Evolutionary conservation across 108 stramenopile species (phyloP), one percentile per base, ranked within the genome.

Genomic region (Pseudonitzschia multiseries): DNA sequence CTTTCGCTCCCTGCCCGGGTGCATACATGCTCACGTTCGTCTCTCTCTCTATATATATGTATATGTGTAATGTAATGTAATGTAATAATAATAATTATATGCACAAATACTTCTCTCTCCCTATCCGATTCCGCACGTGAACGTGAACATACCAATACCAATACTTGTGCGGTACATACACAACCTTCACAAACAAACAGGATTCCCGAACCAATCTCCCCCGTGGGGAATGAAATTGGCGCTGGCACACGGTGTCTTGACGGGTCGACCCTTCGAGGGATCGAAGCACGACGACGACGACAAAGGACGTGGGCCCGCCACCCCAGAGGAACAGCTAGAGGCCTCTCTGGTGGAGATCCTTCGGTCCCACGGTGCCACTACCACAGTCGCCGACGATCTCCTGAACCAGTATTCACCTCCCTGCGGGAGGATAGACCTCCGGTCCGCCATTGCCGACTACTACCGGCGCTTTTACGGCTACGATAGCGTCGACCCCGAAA

Each of bases 341-440:
- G 13, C 41, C 9, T 63, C 62, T 0, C 46, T 76, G 24, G 36
- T 56, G 51, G 60, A 76, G 28, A 24, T 75, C 54, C 57, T 76
- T 21, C 29, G 44, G 4, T 40, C 57, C 4, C 0, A n/a, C 18
- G 32, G 40, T 10, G 48, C 29, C 15, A 21, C 12, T 17, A 32
- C 43, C 15, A 60, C 42, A 27, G 28, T 17, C 21, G 21, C 21
- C 48, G 52, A 59, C 28, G 89, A 91, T 72, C 80, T 74, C 50
- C 66, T 87, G 12, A 91, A 91, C 81, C 89, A 91, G 63, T 91
- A 91, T 67, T 81, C 79, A 4, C 87, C 87, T 27, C 89, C 89
- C 17, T 86, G 86, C 82, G 89, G 89, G 0, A 57, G 87, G 70
- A 54, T 62, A 8, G 89, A 88, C 79, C 59, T 83, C 14, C 79